Conservation (phyloP, 2,329 filamentous ascomycete species). For the Gaeumannomyces tritici region DNA sequence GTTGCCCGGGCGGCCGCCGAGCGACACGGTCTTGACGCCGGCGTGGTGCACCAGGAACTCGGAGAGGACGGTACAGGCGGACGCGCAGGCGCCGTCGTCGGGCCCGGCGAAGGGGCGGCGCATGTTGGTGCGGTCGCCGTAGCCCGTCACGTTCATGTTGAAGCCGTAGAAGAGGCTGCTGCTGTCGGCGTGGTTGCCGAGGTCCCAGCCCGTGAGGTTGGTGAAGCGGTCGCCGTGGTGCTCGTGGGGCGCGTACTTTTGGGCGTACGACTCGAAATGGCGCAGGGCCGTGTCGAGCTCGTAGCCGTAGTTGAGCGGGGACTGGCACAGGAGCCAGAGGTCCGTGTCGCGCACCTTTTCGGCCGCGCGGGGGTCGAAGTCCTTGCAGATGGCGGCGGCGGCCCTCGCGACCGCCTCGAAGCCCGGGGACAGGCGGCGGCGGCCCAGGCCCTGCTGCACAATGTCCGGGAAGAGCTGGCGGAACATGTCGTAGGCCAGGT, state of each 20-base stretch:
- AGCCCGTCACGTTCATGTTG: constrained; percentile 38
- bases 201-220: constrained; percentile 39
- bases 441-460: constrained; percentile 26
- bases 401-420: constrained; percentile 35
- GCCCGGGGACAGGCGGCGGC: constrained; percentile 17
- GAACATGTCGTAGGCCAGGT: constrained; percentile 53
- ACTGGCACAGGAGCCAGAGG: constrained; percentile 27
- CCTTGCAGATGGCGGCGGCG: constrained; percentile 30
- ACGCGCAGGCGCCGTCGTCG: constrained; percentile 27
- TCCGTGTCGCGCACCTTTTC: constrained; percentile 29
- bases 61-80: constrained; percentile 19
- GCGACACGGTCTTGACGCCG: constrained; percentile 44
- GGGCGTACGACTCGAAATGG: constrained; percentile 38
- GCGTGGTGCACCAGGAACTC: constrained; percentile 18
- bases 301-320: constrained; percentile 33
- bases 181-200: constrained; percentile 29
- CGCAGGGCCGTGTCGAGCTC: constrained; percentile 37
- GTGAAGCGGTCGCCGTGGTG: constrained; percentile 45
- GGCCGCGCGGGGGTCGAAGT: constrained; percentile 34
- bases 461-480: constrained; percentile 40
- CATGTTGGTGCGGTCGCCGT: constrained; percentile 35
- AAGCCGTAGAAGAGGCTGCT: constrained; percentile 19
- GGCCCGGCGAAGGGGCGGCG: constrained; percentile 41
- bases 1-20: constrained; percentile 48
- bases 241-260: constrained; percentile 29